Evolutionary conservation across 345 rosid species (phyloP).

Genomic region (Odontarrhena argentea): DNA sequence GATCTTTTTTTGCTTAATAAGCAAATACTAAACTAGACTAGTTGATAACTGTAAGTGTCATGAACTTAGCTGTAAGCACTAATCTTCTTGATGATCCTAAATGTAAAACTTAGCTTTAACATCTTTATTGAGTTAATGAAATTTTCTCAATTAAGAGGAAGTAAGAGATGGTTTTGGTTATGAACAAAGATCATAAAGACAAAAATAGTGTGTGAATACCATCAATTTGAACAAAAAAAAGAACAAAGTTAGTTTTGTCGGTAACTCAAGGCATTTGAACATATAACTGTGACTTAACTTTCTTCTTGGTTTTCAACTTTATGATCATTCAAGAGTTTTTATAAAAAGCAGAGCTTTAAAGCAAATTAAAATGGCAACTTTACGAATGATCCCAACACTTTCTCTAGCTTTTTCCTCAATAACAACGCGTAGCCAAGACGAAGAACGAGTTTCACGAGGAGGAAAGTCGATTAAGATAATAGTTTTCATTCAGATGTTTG

Average conservation of each 20-base stretch:
- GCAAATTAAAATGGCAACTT: constrained; percentile 9
- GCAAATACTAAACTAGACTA: background rate
- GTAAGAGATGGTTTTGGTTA: constrained; percentile 21
- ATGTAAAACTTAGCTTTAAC: constrained; percentile 15
- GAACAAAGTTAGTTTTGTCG: background rate
- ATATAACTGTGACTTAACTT: background rate
- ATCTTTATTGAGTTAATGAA: background rate
- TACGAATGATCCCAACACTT: constrained; percentile 20
- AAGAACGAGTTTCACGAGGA: constrained; percentile 23
- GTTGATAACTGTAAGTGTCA: constrained; percentile 12
- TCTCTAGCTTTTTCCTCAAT: constrained; percentile 22
- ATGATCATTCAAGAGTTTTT: too few relatives aligned
- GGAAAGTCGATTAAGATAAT: background rate
- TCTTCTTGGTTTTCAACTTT: too few relatives aligned
- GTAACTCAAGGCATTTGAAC: background rate
- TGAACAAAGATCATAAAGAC: constrained; percentile 6
- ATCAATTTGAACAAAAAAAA: too few relatives aligned
- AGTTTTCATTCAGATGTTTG: background rate
- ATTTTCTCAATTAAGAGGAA: background rate
- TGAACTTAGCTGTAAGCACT: background rate
- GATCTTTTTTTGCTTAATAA: background rate
- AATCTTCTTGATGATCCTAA: constrained; percentile 4
- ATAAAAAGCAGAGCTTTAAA: constrained; percentile 12
- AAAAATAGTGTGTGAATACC: too few relatives aligned
- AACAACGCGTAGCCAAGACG: constrained; percentile 24